Percentiles rank a stretch among this genome's conserved stretches.
phyloP scores from a whole-genome alignment of 805 yeast genomes.

The Yamadazyma scolyti region DNA sequence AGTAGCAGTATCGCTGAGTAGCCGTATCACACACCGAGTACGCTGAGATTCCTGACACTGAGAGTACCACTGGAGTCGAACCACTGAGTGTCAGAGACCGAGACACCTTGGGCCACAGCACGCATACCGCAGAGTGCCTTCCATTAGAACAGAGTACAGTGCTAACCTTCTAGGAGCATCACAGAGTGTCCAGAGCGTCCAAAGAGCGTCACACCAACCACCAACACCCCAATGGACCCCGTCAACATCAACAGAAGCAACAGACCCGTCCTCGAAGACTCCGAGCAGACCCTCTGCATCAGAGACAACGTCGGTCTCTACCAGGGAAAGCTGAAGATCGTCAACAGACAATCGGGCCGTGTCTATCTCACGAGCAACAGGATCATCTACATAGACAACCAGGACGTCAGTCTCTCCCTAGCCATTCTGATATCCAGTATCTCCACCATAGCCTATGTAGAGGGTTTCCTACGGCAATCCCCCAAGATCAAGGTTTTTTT shows the following conservation, averaged over 20 bases:
- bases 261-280: slow-evolving; percentile 32
- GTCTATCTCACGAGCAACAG: slow-evolving; percentile 72
- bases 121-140: no score
- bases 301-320: slow-evolving; percentile 62
- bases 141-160: no score
- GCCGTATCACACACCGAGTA: no score
- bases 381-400: slow-evolving; percentile 67
- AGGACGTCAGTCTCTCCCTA: slow-evolving; percentile 36
- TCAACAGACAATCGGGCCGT: slow-evolving; percentile 68
- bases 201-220: no score
- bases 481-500: slow-evolving; percentile 59
- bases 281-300: slow-evolving; percentile 31
- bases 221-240: no score
- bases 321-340: slow-evolving; percentile 66
- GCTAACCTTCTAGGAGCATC: no score
- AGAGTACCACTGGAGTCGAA: no score
- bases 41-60: no score
- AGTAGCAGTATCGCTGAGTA: no score
- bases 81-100: no score
- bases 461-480: slow-evolving; percentile 69
- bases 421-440: slow-evolving; percentile 45
- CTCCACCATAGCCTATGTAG: slow-evolving; percentile 32
- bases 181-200: no score
- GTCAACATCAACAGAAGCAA: slow-evolving; percentile 35
- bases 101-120: no score